Evolutionary conservation across 176 grass and related monocot genomes (phyloP), one percentile per base, ranked within the genome.

Genomic region (Miscanthus lutarioriparius): DNA sequence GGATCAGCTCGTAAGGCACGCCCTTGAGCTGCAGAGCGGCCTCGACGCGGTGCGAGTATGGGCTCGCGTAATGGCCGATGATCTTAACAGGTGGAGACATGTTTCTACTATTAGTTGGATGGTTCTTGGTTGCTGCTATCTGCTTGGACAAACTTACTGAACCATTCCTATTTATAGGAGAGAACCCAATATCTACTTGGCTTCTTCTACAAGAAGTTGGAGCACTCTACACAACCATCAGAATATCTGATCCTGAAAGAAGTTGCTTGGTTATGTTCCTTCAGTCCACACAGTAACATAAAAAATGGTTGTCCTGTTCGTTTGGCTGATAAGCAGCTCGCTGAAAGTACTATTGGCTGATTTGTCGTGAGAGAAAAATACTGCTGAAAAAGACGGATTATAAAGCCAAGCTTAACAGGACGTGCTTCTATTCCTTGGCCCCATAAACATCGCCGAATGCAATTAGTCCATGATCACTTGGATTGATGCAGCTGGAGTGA

Each of bases 21-120:
- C 75, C 85, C 76, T 91, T 91, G 4, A 91, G 81, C 38, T 30
- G 4, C n/a, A 91, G 47, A 2, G 81, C 89, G 0, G 51, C 64
- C 74, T 91, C 81, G 8, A 35, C 85, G 22, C 85, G 80, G 68
- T 64, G 68, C 33, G 7, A 17, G 38, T 20, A 81, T 3, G 89
- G 85, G 75, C 89, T 91, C 0, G 23, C 74, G 2, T 6, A 43
- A 0, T 27, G 4, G 35, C 85, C 47, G 72, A 91, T 63, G 4
- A 90, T 10, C 83, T 86, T 90, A 0, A 90, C 48, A 14, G 61
- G 12, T 0, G 61, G 1, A 27, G 62, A 64, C 62, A 64, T 64
- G 26, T 64, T 13, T 64, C 1, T 35, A 0, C 62, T 15, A 12
- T 12, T 14, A 27, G 11, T 4, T 64, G 25, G 10, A 28, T 61